A percentile compares a stretch with the other conserved stretches of the same genome.
These are phyloP conservation scores for Cytospora piceae DNA, from an alignment of 2,329 filamentous ascomycete species.

Conservation along the genomic window DNA sequence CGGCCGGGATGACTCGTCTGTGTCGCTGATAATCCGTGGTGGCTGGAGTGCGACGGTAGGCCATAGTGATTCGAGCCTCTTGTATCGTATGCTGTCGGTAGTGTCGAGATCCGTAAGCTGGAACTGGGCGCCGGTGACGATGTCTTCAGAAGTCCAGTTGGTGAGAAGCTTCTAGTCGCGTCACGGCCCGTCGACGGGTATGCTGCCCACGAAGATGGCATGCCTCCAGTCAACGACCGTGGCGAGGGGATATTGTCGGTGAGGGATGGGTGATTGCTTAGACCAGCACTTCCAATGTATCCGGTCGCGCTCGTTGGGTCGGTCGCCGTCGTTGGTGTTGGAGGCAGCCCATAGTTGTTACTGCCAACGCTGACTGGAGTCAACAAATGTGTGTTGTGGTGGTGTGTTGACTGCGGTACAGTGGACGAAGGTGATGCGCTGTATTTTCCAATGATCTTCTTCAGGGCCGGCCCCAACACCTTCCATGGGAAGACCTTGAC, in stretches of 20 bases:
- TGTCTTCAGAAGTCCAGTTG: conserved; percentile 27
- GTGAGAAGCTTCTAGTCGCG: conserved; percentile 26
- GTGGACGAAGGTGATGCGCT: conserved; percentile 45
- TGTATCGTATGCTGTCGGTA: conserved; percentile 28
- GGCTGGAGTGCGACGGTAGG: conserved; percentile 23
- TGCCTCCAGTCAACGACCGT: conserved; percentile 26
- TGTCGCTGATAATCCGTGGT: conserved; percentile 22
- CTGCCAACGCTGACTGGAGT: conserved; percentile 43
- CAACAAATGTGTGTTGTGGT: conserved; percentile 43
- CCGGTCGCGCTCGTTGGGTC: conserved; percentile 45
- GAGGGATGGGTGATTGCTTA: conserved; percentile 52
- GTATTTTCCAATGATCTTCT: conserved; percentile 99
- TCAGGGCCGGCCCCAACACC: conserved; percentile 80
- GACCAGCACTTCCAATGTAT: conserved; percentile 43
- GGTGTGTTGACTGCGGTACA: conserved; percentile 30
- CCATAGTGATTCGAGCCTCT: conserved; percentile 27
- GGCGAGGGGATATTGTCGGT: conserved; percentile 28
- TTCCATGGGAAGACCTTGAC: conserved; percentile 99
- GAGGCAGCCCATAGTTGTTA: conserved; percentile 51
- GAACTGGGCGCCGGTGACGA: conserved; percentile 27
- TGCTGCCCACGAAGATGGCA: conserved; percentile 28
- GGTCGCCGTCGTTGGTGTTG: conserved; percentile 47
- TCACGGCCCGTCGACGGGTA: conserved; percentile 25
- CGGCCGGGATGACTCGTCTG: conserved; percentile 24
- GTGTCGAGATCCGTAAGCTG: conserved; percentile 25